Evolutionary conservation across 2,329 filamentous ascomycete species (phyloP), one percentile per base, ranked within the genome.

Genomic region (Diaporthe aspalathi): DNA sequence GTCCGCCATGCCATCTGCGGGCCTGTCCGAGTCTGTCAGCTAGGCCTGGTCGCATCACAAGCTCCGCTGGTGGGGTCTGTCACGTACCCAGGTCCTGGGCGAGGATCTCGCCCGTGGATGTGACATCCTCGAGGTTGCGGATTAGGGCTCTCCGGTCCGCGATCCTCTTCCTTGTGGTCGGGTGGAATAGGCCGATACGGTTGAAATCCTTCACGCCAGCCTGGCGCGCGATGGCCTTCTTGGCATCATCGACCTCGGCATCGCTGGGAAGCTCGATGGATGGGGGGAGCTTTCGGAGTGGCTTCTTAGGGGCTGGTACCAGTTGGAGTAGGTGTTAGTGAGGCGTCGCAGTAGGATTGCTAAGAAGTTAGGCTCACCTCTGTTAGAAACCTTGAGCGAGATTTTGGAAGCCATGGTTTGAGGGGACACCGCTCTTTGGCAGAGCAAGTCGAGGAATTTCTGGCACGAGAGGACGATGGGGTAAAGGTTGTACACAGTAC

Each of bases 1-100:
- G 94, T 96, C 74, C 91, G 91, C 96, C 96, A 99, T 74, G 90
- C 90, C 70, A 98, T 92, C 82, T 99, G 96, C 62, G 91, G 89
- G 20, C 96, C 94, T 97, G 72, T 45, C 27, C 40, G 29, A 45
- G n/a, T 17, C 6, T 27, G 43, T 62, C 27, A 67, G 53, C 47
- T n/a, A 49, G 20, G 5, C n/a, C 2, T 38, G 54, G 14, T n/a
- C 24, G n/a, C 3, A 27, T 17, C 45, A 43, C 9, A n/a, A 47
- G 20, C 16, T 53, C n/a, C 27, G 50, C 29, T 27, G 17, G 27
- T 16, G 35, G 4, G 3, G 40, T 40, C 29, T 22, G 78, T 47
- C 32, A 78, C 88, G 67, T 88, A 95, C 94, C 96, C 38, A 99
- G 87, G 80, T 99, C 95, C 85, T 99, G 98, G 74, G 98, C 93